These are phyloP conservation scores for Cutaneotrichosporon daszewskae DNA, from an alignment of 1,284 basidiomycete species.

Conservation along the genomic window DNA sequence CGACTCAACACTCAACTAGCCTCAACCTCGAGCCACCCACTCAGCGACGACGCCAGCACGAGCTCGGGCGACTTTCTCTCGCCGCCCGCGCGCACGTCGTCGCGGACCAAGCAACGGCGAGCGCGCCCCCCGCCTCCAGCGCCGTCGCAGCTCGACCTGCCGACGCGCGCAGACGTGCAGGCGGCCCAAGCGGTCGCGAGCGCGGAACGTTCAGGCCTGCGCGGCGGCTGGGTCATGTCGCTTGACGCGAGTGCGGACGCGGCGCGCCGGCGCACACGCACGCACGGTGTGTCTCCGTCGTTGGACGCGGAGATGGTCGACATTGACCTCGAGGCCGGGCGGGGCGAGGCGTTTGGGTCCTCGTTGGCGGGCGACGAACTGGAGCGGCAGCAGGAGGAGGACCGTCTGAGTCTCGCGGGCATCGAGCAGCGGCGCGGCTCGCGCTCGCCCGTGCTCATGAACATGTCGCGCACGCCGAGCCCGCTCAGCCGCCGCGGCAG, in stretches of 20 bases:
- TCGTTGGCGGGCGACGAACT: conserved; percentile 27
- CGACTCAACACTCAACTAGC: too few species aligned
- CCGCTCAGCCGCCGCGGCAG: conserved; percentile 26
- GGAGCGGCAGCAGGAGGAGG: conserved; percentile 30
- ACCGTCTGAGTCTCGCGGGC: conserved; percentile 27
- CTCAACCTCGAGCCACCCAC: conserved; percentile 27
- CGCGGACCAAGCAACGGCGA: conserved; percentile 9
- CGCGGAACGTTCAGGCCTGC: conserved; percentile 41
- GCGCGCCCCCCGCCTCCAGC: conserved; percentile 25
- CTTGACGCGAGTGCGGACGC: conserved; percentile 29
- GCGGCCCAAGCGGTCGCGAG: conserved; percentile 45
- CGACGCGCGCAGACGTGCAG: conserved; percentile 48
- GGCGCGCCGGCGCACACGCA: conserved; percentile 14
- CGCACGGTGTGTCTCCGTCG: conserved; percentile 8
- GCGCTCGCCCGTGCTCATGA: conserved; percentile 8
- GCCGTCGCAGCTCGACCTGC: conserved; percentile 41
- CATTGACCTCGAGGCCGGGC: conserved; percentile 48
- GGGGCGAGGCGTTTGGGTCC: conserved; percentile 34
- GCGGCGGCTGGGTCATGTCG: conserved; percentile 49
- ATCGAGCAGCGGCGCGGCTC: conserved; percentile 30
- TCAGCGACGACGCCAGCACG: conserved; percentile 9
- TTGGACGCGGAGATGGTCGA: conserved; percentile 45
- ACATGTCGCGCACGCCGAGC: conserved; percentile 24
- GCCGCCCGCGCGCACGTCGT: conserved; percentile 30
- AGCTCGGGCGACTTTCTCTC: conserved; percentile 32